Base-by-base conservation (phyloP, 2,329 filamentous ascomycete species). In the Stromatinia cepivora region DNA sequence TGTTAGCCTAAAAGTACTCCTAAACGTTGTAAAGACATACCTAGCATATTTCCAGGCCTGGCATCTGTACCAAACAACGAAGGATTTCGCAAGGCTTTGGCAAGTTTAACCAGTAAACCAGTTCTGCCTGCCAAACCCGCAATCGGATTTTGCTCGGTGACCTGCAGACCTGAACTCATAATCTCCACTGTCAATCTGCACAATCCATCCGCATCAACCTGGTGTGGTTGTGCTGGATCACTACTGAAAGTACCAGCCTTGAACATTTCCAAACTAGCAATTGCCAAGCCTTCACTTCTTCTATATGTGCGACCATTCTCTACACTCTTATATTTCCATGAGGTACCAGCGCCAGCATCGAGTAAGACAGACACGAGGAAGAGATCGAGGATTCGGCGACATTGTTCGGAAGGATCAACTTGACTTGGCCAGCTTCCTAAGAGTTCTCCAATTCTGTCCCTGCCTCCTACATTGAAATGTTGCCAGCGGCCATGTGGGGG, bases 31-130 rank as follows among this genome's bases (percentile, higher is more conserved):
- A 34, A 31, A 45, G 25, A 79, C 86, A 75, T 84, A 95, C 93
- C 93, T 72, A 98, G 88, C 89, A 99, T 93, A 79, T 97, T 96
- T 74, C 95, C 95, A 15, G 95, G 95, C 70, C 95, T 86, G 65
- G 90, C 92, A 77, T 94, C 89, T 1, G 86, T 84, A 34, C 94
- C 94, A 79, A 97, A 99, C 75, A 93, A 90, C 64, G 95, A 90
- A 70, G 88, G 85, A 77, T 94, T 93, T 72, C 90, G 82, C 67
- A 99, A 82, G 7, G 94, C 94, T 72, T 89, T 85, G 17, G 88
- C 88, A 1, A 99, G 85, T 64, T 90, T 86, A 53, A 92, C 85
- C 53, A 99, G 82, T 58, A 99, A 85, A 25, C 90, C 89, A 6
- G 93, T 90, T 69, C 95, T 88, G 58, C 94, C 94, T 78, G 97